Evolutionary conservation across 1,139 yeast species (phyloP), one percentile per base, ranked within the genome.

Genomic region (Pichia sp.): DNA sequence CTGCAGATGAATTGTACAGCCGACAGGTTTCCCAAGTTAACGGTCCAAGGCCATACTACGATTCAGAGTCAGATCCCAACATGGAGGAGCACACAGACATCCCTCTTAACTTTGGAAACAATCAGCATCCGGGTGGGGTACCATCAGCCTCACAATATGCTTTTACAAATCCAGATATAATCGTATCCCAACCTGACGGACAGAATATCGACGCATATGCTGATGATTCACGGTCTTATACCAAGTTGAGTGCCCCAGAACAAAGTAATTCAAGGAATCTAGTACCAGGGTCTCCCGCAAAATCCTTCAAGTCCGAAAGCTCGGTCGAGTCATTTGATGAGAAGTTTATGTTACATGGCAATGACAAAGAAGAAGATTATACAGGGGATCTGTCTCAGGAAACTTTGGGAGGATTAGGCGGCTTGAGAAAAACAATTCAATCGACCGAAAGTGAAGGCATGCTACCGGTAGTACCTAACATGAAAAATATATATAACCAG

Each of bases 241-340:
- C 13, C 13, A 16, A 36, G 8, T 43, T 42, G 4, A 8, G 23
- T 23, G 31, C 26, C 3, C 30, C 30, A 7, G 16, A 47, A 16
- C 8, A 36, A 10, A 15, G 16, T 7, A 36, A 36, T 6, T 36
- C 41, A 36, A n/a, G n/a, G 16, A 36, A 2, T 36, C n/a, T 6
- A 36, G 16, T n/a, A 36, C 8, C n/a, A 6, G n/a, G 41, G 16
- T 49, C 42, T 16, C 23, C 51, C 26, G 5, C 54, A 10, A 4
- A 45, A 26, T 40, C 48, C 3, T 48, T 51, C 13, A 15, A 31
- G n/a, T 45, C 51, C 26, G 41, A 52, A 16, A 47, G 50, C n/a
- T 56, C 59, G 1, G 50, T 57, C 3, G 58, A 54, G 7, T 59
- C 61, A 11, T 59, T 59, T 34, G 61, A 59, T 51, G 54, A 52